Percentiles rank a stretch among this genome's conserved stretches.
Conservation (phyloP, 2,329 filamentous ascomycete species). For the Celoporthe dispersa region DNA sequence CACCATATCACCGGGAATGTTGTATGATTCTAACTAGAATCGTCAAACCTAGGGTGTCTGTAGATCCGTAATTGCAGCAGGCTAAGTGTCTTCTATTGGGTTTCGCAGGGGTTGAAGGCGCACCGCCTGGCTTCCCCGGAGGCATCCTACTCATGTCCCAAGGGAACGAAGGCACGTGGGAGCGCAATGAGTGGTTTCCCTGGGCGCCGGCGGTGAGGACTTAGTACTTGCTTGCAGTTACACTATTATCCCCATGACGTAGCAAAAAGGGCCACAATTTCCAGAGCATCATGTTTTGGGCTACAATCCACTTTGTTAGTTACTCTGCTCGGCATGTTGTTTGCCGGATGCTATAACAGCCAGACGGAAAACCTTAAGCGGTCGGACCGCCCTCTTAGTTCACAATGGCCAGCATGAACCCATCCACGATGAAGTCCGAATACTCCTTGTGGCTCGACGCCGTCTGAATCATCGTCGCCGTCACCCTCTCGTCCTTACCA, state of each 20-base stretch:
- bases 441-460: slow-evolving; percentile 27
- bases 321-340: background rate
- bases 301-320: too few relatives aligned
- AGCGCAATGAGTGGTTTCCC: background rate
- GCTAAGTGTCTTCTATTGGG: slow-evolving; percentile 9
- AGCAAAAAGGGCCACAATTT: background rate
- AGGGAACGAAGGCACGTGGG: background rate
- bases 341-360: background rate
- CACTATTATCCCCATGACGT: background rate
- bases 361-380: too few relatives aligned
- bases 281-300: background rate
- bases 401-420: slow-evolving; percentile 33
- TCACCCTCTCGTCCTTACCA: slow-evolving; percentile 32
- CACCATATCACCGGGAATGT: slow-evolving; percentile 9
- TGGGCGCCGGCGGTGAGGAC: slow-evolving; percentile 1
- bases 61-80: slow-evolving; percentile 10
- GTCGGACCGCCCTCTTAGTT: slow-evolving; percentile 18
- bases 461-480: slow-evolving; percentile 31
- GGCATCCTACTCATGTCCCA: background rate
- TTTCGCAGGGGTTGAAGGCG: slow-evolving; percentile 5
- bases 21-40: slow-evolving; percentile 4
- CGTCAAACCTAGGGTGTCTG: background rate
- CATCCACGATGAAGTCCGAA: slow-evolving; percentile 30
- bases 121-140: background rate
- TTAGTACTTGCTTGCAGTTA: background rate